Conservation (phyloP, 2,329 filamentous ascomycete genomes). For the Colletotrichum acutatum region DNA sequence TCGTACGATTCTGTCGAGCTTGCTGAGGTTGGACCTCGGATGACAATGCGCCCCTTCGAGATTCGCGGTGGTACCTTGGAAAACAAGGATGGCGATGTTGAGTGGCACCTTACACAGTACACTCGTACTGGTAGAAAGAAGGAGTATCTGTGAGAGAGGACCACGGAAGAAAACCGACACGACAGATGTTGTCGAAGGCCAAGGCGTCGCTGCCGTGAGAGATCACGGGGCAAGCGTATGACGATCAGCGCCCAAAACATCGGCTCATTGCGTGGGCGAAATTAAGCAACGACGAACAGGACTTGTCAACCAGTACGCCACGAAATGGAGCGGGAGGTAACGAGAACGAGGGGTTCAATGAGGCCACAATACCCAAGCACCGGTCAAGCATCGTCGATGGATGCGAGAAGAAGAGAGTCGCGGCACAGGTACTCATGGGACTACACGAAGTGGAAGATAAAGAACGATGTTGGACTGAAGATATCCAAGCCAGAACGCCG, state of each 20-base stretch:
- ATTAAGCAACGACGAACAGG: neutral
- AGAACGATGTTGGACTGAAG: neutral
- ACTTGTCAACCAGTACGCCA: neutral
- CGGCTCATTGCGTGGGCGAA: neutral
- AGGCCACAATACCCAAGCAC: neutral
- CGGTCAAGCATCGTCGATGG: neutral
- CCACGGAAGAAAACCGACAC: neutral
- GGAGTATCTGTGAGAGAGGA: conserved; percentile 80
- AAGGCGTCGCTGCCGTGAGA: neutral
- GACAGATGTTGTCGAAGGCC: neutral
- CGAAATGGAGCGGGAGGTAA: neutral
- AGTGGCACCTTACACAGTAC: conserved; percentile 97
- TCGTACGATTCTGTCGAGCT: conserved; percentile 87
- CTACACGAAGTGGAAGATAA: neutral
- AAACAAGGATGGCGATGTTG: conserved; percentile 93
- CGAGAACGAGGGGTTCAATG: neutral
- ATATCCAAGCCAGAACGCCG: neutral
- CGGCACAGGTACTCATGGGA: too few species aligned
- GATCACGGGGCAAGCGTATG: neutral
- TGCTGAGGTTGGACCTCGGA: conserved; percentile 83
- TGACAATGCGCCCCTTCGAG: conserved; percentile 87
- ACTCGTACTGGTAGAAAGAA: conserved; percentile 95
- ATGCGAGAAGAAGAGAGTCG: neutral
- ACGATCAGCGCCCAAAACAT: neutral
- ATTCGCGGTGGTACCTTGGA: conserved; percentile 92